Percentiles rank a stretch among this genome's conserved stretches.
phyloP scores from a whole-genome alignment of 306 rosid genomes.

The Boehmeria nivea region DNA sequence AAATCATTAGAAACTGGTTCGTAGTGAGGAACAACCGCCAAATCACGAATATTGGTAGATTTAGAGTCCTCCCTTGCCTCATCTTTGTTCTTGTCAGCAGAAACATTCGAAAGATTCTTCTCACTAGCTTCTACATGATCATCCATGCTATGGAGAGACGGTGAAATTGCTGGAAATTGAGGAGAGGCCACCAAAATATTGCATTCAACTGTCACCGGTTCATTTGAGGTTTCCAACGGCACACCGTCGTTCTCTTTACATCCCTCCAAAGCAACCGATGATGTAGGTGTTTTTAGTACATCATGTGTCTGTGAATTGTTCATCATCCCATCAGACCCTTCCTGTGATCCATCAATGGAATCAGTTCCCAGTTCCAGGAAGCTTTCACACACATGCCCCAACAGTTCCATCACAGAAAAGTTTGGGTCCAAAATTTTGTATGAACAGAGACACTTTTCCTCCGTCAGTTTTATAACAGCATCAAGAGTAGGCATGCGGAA shows the following conservation, averaged over 20 bases:
- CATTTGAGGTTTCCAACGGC: too few relatives aligned
- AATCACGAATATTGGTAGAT: conserved; percentile 25
- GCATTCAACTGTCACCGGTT: too few relatives aligned
- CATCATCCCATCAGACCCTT: conserved; percentile 28
- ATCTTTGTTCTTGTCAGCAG: conserved; percentile 26
- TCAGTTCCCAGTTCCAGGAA: conserved; percentile 62
- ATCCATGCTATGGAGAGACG: too few relatives aligned
- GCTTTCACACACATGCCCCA: conserved; percentile 58
- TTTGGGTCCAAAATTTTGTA: conserved; percentile 54
- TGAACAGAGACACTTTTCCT: conserved; percentile 69
- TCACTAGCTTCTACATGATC: conserved; percentile 20
- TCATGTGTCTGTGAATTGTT: conserved; percentile 33
- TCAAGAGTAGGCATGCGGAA: conserved; percentile 49
- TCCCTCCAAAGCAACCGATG: conserved; percentile 29
- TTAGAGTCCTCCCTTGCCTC: conserved; percentile 26
- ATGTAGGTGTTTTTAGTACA: conserved; percentile 32
- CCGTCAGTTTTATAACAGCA: conserved; percentile 52
- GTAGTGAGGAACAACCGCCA: conserved; percentile 37
- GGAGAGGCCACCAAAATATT: too few relatives aligned
- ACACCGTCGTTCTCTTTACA: conserved; percentile 9
- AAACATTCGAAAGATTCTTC: conserved; percentile 22
- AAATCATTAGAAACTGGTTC: conserved; percentile 35
- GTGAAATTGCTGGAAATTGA: too few relatives aligned
- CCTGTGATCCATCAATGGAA: conserved; percentile 56
- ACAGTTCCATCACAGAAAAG: conserved; percentile 60